Percentiles rank a stretch among this genome's conserved stretches.
These are phyloP conservation scores for Lunularia cruciata DNA, from an alignment of 225 moss, liverwort and hornwort genomes.

Conservation along the genomic window DNA sequence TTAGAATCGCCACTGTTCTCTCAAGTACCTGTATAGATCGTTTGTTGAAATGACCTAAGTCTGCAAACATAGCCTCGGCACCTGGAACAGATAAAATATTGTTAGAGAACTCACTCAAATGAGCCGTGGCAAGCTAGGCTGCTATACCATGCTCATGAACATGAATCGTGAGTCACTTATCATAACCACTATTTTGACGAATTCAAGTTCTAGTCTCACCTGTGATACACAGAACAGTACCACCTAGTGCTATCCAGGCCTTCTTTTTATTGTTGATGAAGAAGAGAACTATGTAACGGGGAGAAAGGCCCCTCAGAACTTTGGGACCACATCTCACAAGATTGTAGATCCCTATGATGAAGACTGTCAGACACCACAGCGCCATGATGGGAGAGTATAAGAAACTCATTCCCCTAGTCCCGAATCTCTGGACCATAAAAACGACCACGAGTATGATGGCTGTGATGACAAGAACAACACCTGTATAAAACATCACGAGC, in stretches of 20 bases:
- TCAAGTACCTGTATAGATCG: too few relatives aligned
- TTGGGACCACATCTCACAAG: constrained; percentile 49
- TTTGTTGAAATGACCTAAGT: constrained; percentile 79
- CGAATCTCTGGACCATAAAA: constrained; percentile 67
- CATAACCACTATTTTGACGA: too few relatives aligned
- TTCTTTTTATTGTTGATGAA: constrained; percentile 54
- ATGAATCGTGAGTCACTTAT: too few relatives aligned
- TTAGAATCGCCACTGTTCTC: too few relatives aligned
- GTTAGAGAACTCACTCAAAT: too few relatives aligned
- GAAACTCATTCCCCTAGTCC: constrained; percentile 62
- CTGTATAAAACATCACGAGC: constrained; percentile 33
- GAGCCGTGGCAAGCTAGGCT: too few relatives aligned
- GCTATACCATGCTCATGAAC: too few relatives aligned
- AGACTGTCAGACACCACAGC: constrained; percentile 58
- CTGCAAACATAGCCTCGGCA: constrained; percentile 80
- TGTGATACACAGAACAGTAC: constrained; percentile 79
- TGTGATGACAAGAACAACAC: constrained; percentile 62
- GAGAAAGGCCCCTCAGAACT: constrained; percentile 69
- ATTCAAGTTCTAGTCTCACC: too few relatives aligned
- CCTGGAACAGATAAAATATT: constrained; percentile 25
- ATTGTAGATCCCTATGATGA: constrained; percentile 64
- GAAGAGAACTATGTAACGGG: constrained; percentile 61
- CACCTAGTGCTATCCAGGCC: constrained; percentile 79
- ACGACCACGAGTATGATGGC: constrained; percentile 58
- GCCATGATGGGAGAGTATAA: constrained; percentile 75